Evolutionary conservation across 2,329 filamentous ascomycete genomes (phyloP), one percentile per base, ranked within the genome.

Genomic region (Ophiostoma novo-ulmi): DNA sequence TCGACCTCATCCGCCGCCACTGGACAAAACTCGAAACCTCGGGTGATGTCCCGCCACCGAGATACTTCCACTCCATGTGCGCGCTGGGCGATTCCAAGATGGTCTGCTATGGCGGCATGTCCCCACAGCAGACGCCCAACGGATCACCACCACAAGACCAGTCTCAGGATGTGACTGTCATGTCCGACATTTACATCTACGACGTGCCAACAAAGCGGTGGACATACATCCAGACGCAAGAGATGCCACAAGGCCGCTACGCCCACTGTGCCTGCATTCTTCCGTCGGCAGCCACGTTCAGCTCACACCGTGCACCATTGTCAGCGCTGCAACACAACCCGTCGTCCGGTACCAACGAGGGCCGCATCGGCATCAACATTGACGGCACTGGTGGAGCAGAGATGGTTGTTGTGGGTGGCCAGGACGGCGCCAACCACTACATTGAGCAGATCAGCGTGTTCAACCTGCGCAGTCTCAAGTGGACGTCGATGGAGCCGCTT

Each of bases 391-490:
- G 95, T 20, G 95, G 95, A 41, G 93, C 95, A 1, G 94, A 99
- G 79, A 97, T 99, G 94, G 87, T 99, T 6, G 90, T 99, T 17
- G 94, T 98, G 8, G 95, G 95, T 72, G 95, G 95, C 0, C 95
- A 99, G 79, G 95, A 99, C 77, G 95, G 92, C 70, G 90, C 91
- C n/a, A 99, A 99, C 79, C 94, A 97, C 79, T 99, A 99, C 78
- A 99, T 99, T 75, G 94, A 99, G 80, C 93, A 99, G 80, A 96
- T 99, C 74, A 98, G 93, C 78, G 93, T 99, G 2, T 99, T 99
- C 83, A 99, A 99, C 77, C 83, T 99, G 36, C 88, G 95, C 67
- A 97, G 93, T 78, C 82, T 98, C 72, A 97, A 95, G 80, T 99
- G 95, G 95, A 97, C 93, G 1, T 92, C 91, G 22, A 97, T 93